These are phyloP conservation scores for Cunninghamia lanceolata DNA, from an alignment of 75 land plant species.

Conservation along the genomic window DNA sequence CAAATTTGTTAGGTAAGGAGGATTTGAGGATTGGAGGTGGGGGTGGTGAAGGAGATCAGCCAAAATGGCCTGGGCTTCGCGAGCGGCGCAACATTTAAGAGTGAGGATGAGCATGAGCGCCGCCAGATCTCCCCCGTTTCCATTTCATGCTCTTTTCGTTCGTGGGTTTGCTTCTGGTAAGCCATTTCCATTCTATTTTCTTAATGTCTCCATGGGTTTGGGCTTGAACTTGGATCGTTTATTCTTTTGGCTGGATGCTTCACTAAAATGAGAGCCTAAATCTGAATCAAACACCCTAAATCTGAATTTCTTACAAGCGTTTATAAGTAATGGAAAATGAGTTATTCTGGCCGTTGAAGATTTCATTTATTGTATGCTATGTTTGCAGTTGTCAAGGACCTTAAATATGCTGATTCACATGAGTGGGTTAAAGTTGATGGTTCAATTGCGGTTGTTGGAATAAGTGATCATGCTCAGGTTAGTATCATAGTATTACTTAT, in stretches of 20 bases:
- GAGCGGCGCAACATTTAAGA: not conserved
- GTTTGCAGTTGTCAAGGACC: slow-evolving; percentile 54
- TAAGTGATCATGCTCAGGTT: slow-evolving; percentile 87
- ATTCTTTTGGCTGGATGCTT: not conserved
- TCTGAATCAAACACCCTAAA: not conserved
- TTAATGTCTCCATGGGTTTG: no score
- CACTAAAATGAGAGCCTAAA: no score
- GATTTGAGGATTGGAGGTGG: not conserved
- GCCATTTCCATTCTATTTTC: no score
- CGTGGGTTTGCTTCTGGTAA: slow-evolving; percentile 2
- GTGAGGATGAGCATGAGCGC: not conserved
- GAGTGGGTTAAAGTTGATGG: slow-evolving; percentile 92
- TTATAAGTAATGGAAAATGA: not conserved
- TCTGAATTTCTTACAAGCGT: not conserved
- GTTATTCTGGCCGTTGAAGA: not conserved
- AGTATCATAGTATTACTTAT: not conserved
- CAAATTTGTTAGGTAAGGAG: no score
- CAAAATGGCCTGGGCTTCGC: slow-evolving; percentile 5
- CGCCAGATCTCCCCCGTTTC: not conserved
- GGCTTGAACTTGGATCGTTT: not conserved
- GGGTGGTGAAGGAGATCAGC: not conserved
- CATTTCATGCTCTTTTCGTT: not conserved
- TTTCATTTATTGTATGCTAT: not conserved
- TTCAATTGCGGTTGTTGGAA: slow-evolving; percentile 61
- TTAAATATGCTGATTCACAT: slow-evolving; percentile 76